A percentile compares a stretch with the other conserved stretches of the same genome.
Conservation (phyloP, 1,284 basidiomycete genomes). For the Abortiporus biennis region DNA sequence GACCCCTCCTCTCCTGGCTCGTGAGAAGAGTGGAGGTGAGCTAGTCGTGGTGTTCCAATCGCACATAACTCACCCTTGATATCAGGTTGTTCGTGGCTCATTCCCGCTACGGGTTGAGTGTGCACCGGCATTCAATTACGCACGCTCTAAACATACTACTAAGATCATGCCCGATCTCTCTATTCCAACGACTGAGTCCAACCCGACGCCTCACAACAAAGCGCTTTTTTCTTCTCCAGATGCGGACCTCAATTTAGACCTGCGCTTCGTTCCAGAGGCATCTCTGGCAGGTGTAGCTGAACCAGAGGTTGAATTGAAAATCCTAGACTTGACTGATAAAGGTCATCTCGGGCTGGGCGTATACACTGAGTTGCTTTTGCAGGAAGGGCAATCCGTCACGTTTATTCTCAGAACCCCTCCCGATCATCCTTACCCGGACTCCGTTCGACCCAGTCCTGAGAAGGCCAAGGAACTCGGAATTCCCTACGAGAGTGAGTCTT, state of each 20-base stretch:
- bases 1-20: conserved; percentile 80
- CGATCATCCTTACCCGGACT: conserved; percentile 17
- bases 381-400: conserved; percentile 81
- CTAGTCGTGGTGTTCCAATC: not conserved
- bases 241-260: conserved; percentile 58
- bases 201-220: conserved; percentile 39
- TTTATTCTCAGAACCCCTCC: conserved; percentile 75
- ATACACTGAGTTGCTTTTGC: conserved; percentile 49
- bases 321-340: conserved; percentile 55
- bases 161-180: conserved; percentile 47
- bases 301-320: conserved; percentile 50
- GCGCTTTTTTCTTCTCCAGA: conserved; percentile 57
- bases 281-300: conserved; percentile 38
- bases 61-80: not conserved
- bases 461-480: conserved; percentile 42
- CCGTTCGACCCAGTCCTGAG: conserved; percentile 26
- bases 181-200: conserved; percentile 16
- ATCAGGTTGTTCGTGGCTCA: conserved; percentile 67
- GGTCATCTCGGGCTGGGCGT: conserved; percentile 63
- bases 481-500: conserved; percentile 35
- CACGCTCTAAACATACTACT: conserved; percentile 66
- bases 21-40: conserved; percentile 76
- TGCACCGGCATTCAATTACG: conserved; percentile 93
- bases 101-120: conserved; percentile 79
- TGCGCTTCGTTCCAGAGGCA: conserved; percentile 66